Conservation (phyloP, 116 monocot genomes). For the Cymodocea nodosa region DNA sequence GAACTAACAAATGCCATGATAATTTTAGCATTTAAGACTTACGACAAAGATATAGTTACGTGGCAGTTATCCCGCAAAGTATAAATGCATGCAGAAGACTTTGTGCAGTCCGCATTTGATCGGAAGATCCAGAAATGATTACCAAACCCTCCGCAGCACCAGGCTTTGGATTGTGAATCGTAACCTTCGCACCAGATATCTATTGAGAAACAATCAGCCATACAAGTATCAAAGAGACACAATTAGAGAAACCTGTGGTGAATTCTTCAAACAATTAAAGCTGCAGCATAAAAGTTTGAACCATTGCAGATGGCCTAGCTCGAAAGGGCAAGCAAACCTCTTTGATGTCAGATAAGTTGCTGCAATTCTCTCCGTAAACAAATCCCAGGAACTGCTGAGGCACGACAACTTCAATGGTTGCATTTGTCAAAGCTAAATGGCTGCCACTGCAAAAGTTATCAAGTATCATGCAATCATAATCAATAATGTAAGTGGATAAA, state of each 20-base stretch:
- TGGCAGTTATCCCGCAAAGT: constrained; percentile 22
- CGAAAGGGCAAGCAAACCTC: constrained; percentile 22
- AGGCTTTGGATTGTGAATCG: constrained; percentile 46
- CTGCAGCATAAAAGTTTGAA: background rate
- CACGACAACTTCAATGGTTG: constrained; percentile 67
- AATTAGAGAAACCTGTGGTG: background rate
- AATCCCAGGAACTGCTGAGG: constrained; percentile 44
- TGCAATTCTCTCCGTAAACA: constrained; percentile 43
- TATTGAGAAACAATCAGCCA: constrained; percentile 10
- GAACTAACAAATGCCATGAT: too few species aligned
- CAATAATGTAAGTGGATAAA: background rate
- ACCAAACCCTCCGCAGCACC: constrained; percentile 40
- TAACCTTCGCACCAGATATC: constrained; percentile 67
- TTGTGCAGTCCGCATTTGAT: constrained; percentile 50
- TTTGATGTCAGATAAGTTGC: constrained; percentile 41
- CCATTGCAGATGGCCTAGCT: too few species aligned
- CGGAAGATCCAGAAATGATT: constrained; percentile 41
- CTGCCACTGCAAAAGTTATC: constrained; percentile 26
- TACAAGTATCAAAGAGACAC: background rate
- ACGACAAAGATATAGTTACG: background rate
- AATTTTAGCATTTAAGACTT: too few species aligned
- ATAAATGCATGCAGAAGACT: constrained; percentile 79
- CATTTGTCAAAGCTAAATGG: constrained; percentile 30
- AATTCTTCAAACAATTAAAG: background rate
- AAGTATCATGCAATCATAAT: background rate